Evolutionary conservation across 1,284 basidiomycete species (phyloP).

Genomic region (Papiliotrema laurentii): DNA sequence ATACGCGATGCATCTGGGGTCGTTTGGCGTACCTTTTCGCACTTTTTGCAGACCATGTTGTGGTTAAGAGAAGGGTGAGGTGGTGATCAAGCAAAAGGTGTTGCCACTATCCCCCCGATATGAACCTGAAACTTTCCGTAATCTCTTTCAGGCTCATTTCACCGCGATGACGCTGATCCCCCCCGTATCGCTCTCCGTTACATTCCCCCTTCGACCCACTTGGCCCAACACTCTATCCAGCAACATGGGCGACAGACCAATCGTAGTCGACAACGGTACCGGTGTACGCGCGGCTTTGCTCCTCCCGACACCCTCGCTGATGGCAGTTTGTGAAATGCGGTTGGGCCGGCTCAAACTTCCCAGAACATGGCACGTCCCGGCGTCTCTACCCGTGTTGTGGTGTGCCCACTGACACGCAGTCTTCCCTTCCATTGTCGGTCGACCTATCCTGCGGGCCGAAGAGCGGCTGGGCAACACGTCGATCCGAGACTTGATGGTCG

Average conservation of each 20-base stretch:
- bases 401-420: constrained; percentile 52
- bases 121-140: not conserved
- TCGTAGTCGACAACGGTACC: constrained; percentile 97
- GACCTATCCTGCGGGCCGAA: constrained; percentile 95
- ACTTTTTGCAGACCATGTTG: constrained; percentile 50
- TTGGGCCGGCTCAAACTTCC: constrained; percentile 97
- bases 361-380: constrained; percentile 73
- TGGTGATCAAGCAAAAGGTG: not conserved
- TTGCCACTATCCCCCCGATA: constrained; percentile 9
- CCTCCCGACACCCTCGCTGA: not conserved
- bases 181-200: not conserved
- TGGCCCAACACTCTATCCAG: not conserved
- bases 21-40: constrained; percentile 42
- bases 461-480: constrained; percentile 77
- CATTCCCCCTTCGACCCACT: not conserved
- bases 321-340: constrained; percentile 94
- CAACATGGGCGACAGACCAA: constrained; percentile 51
- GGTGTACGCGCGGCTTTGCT: constrained; percentile 62
- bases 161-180: no score
- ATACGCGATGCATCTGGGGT: not conserved
- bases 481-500: constrained; percentile 97
- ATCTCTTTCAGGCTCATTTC: no score
- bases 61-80: not conserved
- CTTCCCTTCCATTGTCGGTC: constrained; percentile 93
- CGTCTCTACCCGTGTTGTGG: not conserved